Evolutionary conservation across 305 asterid genomes (phyloP).

Genomic region (Lippia alba): DNA sequence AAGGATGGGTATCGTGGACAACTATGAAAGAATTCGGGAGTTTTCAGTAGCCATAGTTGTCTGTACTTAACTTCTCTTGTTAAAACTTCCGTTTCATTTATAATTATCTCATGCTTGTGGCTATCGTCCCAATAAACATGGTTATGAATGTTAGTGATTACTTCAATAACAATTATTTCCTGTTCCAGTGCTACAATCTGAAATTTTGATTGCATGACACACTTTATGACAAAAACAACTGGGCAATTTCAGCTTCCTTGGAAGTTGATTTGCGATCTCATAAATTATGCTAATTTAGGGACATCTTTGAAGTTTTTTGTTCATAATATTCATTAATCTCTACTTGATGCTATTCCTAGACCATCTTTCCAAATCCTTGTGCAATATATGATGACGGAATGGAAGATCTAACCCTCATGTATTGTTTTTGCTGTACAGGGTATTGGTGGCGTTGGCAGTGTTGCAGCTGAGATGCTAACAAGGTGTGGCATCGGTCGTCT

Average conservation of each 20-base stretch:
- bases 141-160: conserved; percentile 16
- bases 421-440: conserved; percentile 60
- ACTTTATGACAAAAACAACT: neutral
- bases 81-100: conserved; percentile 5
- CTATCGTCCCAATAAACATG: neutral
- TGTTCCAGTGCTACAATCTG: conserved; percentile 14
- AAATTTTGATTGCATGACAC: neutral
- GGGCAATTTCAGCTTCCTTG: neutral
- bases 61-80: conserved; percentile 45
- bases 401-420: neutral
- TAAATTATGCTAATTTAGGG: neutral
- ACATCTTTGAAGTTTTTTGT: conserved; percentile 5
- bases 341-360: conserved; percentile 11
- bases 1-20: conserved; percentile 97
- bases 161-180: conserved; percentile 1
- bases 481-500: conserved; percentile 99
- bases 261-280: neutral
- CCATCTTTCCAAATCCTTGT: neutral
- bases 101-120: neutral
- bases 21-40: conserved; percentile 86
- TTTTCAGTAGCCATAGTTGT: conserved; percentile 96
- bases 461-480: conserved; percentile 99
- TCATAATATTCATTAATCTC: neutral
- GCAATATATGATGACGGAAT: neutral
- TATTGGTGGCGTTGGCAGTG: conserved; percentile 99